A percentile compares a stretch with the other conserved stretches of the same genome.
These are phyloP conservation scores for Cicer yamashitae DNA, from an alignment of 306 rosid genomes.

Conservation along the genomic window DNA sequence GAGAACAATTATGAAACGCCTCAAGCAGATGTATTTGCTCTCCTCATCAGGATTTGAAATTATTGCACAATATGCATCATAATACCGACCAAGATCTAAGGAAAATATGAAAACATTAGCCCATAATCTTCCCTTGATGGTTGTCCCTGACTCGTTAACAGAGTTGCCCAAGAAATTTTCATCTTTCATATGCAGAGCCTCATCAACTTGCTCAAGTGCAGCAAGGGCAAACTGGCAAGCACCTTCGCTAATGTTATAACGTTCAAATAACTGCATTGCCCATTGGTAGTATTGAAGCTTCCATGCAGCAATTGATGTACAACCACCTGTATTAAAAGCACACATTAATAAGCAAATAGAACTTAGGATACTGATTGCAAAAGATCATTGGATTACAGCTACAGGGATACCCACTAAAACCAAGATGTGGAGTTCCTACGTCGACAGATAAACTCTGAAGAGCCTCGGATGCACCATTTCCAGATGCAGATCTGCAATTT, in stretches of 20 bases:
- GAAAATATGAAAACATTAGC: constrained; percentile 91
- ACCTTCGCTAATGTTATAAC: constrained; percentile 79
- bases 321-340: constrained; percentile 55
- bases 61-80: constrained; percentile 95
- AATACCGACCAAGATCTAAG: constrained; percentile 74
- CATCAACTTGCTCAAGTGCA: constrained; percentile 97
- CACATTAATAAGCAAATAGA: constrained; percentile 12
- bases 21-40: constrained; percentile 87
- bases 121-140: constrained; percentile 90
- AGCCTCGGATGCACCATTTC: constrained; percentile 76
- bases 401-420: constrained; percentile 62
- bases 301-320: constrained; percentile 70
- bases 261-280: constrained; percentile 96
- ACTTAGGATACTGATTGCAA: constrained; percentile 25
- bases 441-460: constrained; percentile 80
- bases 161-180: constrained; percentile 47
- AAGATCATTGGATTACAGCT: constrained; percentile 32
- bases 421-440: constrained; percentile 63
- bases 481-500: constrained; percentile 78
- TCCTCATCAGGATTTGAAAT: constrained; percentile 96
- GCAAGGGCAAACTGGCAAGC: constrained; percentile 97
- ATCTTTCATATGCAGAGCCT: constrained; percentile 57
- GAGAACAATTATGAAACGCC: constrained; percentile 90
- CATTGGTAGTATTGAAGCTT: constrained; percentile 86
- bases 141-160: constrained; percentile 63